phyloP scores from a whole-genome alignment of 1,139 yeast genomes.

The Yamadazyma diddensiae region DNA sequence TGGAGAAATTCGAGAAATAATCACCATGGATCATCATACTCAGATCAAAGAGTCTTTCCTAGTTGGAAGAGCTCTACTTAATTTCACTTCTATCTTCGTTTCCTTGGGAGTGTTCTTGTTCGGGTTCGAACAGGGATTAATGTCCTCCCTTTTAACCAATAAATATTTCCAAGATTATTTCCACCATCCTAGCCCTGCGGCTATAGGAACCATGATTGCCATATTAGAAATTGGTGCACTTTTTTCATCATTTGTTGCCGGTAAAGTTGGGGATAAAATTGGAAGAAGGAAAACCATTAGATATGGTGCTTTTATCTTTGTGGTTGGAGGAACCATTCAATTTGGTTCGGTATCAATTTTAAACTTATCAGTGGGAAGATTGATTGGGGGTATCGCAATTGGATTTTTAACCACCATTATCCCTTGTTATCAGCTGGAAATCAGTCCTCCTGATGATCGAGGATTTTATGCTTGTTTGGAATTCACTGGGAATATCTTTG shows the following conservation, averaged over 20 bases:
- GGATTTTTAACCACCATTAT: conserved; percentile 90
- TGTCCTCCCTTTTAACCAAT: conserved; percentile 64
- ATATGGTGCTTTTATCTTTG: conserved; percentile 77
- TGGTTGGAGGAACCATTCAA: conserved; percentile 78
- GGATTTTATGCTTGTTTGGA: conserved; percentile 90
- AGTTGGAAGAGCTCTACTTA: conserved; percentile 51
- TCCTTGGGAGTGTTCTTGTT: conserved; percentile 57
- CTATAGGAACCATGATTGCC: conserved; percentile 52
- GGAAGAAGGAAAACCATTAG: conserved; percentile 82
- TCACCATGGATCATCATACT: conserved; percentile 22
- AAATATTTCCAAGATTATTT: conserved; percentile 71
- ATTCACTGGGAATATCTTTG: conserved; percentile 87
- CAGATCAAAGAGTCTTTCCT: conserved; percentile 41
- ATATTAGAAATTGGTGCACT: conserved; percentile 73
- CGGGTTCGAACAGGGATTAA: conserved; percentile 64
- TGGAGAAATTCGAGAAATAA: too few relatives aligned
- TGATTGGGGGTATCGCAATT: conserved; percentile 83
- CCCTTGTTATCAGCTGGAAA: conserved; percentile 92
- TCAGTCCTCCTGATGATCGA: conserved; percentile 83
- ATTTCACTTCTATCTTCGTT: conserved; percentile 59
- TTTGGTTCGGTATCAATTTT: conserved; percentile 45
- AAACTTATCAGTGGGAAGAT: conserved; percentile 66
- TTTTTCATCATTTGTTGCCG: conserved; percentile 72
- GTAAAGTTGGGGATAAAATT: conserved; percentile 71
- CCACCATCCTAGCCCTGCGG: conserved; percentile 55